These are phyloP conservation scores for Benincasa hispida DNA, from an alignment of 306 rosid genomes.

Conservation along the genomic window DNA sequence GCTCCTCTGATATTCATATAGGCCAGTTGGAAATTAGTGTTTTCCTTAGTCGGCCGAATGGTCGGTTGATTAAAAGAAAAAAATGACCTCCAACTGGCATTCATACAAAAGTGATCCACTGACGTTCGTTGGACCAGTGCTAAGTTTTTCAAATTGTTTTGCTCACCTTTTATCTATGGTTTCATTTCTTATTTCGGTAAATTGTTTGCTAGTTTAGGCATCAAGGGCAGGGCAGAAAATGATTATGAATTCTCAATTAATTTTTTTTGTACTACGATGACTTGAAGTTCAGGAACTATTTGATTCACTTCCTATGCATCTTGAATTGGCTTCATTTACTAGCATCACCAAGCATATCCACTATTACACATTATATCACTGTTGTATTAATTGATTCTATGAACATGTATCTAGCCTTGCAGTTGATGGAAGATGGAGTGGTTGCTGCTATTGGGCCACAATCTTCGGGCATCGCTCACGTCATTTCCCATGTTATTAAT, in stretches of 20 bases:
- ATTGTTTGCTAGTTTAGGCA: background rate
- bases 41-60: too few species aligned
- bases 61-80: too few species aligned
- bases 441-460: slow-evolving; percentile 81
- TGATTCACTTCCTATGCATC: background rate
- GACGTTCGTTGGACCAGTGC: too few species aligned
- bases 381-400: slow-evolving; percentile 7
- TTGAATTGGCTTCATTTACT: background rate
- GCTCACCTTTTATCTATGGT: too few species aligned
- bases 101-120: too few species aligned
- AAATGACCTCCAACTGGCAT: too few species aligned
- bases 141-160: too few species aligned
- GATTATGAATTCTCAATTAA: background rate
- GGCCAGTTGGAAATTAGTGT: too few species aligned
- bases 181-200: too few species aligned
- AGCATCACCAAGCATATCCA: background rate
- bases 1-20: too few species aligned
- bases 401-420: slow-evolving; percentile 52
- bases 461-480: slow-evolving; percentile 86
- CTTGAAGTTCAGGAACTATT: too few species aligned
- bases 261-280: background rate
- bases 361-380: background rate
- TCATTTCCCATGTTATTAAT: slow-evolving; percentile 70
- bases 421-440: slow-evolving; percentile 66
- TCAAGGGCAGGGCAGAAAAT: background rate